A percentile compares a stretch with the other conserved stretches of the same genome.
These are phyloP conservation scores for Gossypium gossypioides DNA, from an alignment of 441 rosid genomes.

Conservation along the genomic window DNA sequence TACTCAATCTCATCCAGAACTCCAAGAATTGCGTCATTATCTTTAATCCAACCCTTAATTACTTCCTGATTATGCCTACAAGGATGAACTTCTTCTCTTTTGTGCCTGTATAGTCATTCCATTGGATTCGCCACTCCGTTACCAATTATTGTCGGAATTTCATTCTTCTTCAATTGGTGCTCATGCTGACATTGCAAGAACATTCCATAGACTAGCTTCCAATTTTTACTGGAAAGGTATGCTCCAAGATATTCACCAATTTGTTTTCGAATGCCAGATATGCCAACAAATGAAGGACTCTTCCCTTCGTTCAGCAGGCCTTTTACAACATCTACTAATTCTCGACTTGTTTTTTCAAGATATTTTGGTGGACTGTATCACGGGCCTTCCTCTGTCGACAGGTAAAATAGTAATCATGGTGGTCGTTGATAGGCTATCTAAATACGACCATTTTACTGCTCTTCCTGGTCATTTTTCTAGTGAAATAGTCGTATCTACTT, in stretches of 20 bases:
- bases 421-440: too few species aligned
- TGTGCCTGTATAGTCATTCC: neutral
- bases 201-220: neutral
- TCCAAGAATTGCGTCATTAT: too few species aligned
- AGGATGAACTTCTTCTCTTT: neutral
- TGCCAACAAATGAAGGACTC: neutral
- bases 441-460: too few species aligned
- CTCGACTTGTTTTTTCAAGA: neutral
- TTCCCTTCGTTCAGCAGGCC: neutral
- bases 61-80: neutral
- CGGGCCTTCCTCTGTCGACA: too few species aligned
- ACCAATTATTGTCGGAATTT: neutral
- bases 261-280: neutral
- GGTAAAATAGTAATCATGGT: too few species aligned
- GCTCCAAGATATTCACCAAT: neutral
- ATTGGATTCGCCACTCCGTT: neutral
- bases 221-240: neutral
- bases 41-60: neutral
- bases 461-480: too few species aligned
- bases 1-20: neutral
- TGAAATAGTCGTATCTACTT: too few species aligned
- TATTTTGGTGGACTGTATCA: too few species aligned
- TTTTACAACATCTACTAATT: neutral
- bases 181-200: neutral
- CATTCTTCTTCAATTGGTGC: neutral